These are phyloP conservation scores for Fusarium sterilihyphosum DNA, from an alignment of 2,329 filamentous ascomycete species.

Conservation along the genomic window DNA sequence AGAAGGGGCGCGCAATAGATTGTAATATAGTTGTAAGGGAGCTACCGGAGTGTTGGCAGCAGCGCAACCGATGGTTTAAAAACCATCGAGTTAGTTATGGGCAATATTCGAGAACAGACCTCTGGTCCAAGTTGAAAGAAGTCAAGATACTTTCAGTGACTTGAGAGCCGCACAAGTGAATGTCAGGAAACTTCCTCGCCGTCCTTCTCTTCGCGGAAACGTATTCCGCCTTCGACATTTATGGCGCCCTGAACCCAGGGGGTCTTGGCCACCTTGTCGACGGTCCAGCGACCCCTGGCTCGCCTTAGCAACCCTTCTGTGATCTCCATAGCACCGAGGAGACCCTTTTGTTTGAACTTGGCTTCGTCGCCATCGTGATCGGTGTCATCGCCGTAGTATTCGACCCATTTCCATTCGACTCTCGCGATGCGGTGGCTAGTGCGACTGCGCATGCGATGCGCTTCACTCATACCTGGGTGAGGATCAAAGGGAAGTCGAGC, in stretches of 20 bases:
- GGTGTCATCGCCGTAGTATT: slow-evolving; percentile 83
- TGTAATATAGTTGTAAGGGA: slow-evolving; percentile 18
- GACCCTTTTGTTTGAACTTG: slow-evolving; percentile 70
- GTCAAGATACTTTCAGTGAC: background rate
- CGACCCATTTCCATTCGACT: slow-evolving; percentile 94
- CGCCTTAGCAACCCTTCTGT: slow-evolving; percentile 88
- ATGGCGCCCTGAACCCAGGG: slow-evolving; percentile 84
- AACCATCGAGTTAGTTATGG: slow-evolving; percentile 3
- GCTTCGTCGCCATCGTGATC: slow-evolving; percentile 78
- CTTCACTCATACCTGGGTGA: slow-evolving; percentile 80
- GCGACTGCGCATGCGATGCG: slow-evolving; percentile 78
- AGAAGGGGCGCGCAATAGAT: slow-evolving; percentile 12
- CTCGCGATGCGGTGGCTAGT: slow-evolving; percentile 95
- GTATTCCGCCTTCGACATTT: slow-evolving; percentile 69
- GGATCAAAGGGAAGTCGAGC: slow-evolving; percentile 94
- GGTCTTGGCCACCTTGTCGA: slow-evolving; percentile 76
- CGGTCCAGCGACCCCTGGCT: slow-evolving; percentile 78
- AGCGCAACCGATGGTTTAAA: background rate
- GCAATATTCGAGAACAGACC: background rate
- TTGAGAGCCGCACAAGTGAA: slow-evolving; percentile 5
- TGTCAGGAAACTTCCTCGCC: slow-evolving; percentile 60
- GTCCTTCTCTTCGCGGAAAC: slow-evolving; percentile 68
- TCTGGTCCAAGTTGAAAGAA: background rate
- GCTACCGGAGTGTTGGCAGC: background rate
- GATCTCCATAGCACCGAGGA: slow-evolving; percentile 80